Evolutionary conservation across 176 grass and related monocot genomes (phyloP).

Genomic region (Aegilops umbellulata): DNA sequence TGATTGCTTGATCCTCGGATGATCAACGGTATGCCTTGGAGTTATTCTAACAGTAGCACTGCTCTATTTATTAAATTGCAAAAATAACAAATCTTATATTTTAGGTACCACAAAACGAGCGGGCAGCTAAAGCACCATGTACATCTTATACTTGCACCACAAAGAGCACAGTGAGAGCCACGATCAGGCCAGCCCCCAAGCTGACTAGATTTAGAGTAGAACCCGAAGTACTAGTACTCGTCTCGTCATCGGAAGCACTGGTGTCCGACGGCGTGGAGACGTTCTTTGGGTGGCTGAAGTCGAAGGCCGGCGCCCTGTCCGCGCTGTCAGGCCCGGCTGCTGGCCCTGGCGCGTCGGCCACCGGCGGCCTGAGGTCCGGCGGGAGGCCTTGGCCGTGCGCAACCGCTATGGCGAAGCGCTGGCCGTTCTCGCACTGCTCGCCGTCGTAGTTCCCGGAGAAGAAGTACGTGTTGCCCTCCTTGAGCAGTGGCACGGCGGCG

Average conservation of each 20-base stretch:
- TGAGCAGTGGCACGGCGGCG: constrained; percentile 76
- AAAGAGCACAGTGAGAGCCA: background rate
- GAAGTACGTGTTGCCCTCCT: constrained; percentile 69
- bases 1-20: no score
- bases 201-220: background rate
- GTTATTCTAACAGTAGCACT: no score
- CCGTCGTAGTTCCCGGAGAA: constrained; percentile 92
- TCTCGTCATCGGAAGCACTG: background rate
- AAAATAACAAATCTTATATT: background rate
- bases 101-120: background rate
- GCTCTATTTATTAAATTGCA: background rate
- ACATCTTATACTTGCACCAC: background rate
- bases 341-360: constrained; percentile 41
- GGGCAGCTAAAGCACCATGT: background rate
- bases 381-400: constrained; percentile 80
- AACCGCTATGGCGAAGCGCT: constrained; percentile 71
- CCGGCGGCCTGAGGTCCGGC: constrained; percentile 56
- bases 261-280: constrained; percentile 5
- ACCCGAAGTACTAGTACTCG: background rate
- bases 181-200: background rate
- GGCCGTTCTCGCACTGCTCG: constrained; percentile 82
- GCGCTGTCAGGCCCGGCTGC: constrained; percentile 1
- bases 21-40: no score
- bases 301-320: constrained; percentile 15
- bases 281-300: constrained; percentile 70